A percentile compares a stretch with the other conserved stretches of the same genome.
Conservation (phyloP, 192 early-diverging fungal species). For the Coemansia sp. region DNA sequence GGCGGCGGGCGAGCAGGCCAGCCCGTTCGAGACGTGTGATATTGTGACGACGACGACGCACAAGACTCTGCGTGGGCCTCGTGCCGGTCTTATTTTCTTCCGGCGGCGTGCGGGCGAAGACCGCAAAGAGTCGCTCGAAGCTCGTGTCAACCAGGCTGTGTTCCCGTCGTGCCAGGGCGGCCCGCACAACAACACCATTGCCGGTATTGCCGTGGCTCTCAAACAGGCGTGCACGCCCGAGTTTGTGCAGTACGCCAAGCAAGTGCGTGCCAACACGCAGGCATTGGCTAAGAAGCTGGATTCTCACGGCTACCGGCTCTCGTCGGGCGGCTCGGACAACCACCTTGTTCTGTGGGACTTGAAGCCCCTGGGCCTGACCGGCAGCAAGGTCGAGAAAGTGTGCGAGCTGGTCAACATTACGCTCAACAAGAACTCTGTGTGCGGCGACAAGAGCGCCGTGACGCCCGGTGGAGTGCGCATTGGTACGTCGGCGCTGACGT, state of each 20-base stretch:
- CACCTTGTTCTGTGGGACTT: slow-evolving; percentile 99
- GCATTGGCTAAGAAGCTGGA: slow-evolving; percentile 79
- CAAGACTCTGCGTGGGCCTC: slow-evolving; percentile 99
- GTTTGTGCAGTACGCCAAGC: slow-evolving; percentile 92
- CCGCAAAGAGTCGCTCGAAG: slow-evolving; percentile 89
- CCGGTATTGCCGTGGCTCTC: slow-evolving; percentile 93
- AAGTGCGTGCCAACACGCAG: slow-evolving; percentile 92
- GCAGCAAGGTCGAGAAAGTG: slow-evolving; percentile 98
- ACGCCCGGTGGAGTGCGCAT: slow-evolving; percentile 98
- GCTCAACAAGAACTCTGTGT: slow-evolving; percentile 99
- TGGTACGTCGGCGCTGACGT: slow-evolving; percentile 93
- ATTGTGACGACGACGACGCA: slow-evolving; percentile 99
- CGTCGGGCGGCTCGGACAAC: slow-evolving; percentile 96
- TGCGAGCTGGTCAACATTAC: slow-evolving; percentile 98
- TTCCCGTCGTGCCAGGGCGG: slow-evolving; percentile 99
- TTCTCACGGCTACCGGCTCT: slow-evolving; percentile 86
- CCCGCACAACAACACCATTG: slow-evolving; percentile 99
- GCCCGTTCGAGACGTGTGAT: slow-evolving; percentile 97
- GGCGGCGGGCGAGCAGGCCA: slow-evolving; percentile 83
- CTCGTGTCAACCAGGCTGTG: slow-evolving; percentile 96
- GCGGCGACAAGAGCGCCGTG: slow-evolving; percentile 92
- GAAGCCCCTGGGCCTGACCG: slow-evolving; percentile 86
- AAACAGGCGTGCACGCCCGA: slow-evolving; percentile 95
- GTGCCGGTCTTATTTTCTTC: slow-evolving; percentile 99
- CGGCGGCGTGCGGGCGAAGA: slow-evolving; percentile 67